These are phyloP conservation scores for Phytophthora aleatoria DNA, from an alignment of 352 stramenopile species.

Conservation along the genomic window DNA sequence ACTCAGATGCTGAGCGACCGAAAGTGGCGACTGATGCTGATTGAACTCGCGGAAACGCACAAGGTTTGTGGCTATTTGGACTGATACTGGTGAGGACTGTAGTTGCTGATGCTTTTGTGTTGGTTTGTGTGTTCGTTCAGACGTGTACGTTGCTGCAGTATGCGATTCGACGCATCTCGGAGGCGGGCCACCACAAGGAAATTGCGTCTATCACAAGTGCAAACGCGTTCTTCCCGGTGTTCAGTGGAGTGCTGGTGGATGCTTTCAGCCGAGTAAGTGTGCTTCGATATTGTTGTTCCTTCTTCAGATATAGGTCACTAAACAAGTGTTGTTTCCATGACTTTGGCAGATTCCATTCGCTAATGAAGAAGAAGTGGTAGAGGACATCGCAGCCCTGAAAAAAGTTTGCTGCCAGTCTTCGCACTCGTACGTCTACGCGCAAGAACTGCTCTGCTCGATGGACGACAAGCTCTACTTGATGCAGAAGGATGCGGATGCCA, in stretches of 20 bases:
- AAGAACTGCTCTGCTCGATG: constrained; percentile 76
- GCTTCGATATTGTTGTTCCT: not conserved
- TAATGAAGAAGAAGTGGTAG: constrained; percentile 76
- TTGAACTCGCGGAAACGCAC: constrained; percentile 85
- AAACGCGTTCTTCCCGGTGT: constrained; percentile 87
- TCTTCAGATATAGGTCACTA: constrained; percentile 3
- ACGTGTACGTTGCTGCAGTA: constrained; percentile 86
- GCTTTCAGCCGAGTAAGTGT: constrained; percentile 67
- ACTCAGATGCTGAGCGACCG: constrained; percentile 82
- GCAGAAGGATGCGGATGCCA: constrained; percentile 40
- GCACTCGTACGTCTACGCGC: constrained; percentile 84
- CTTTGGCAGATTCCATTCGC: constrained; percentile 75
- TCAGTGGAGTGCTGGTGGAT: constrained; percentile 81
- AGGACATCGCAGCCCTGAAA: constrained; percentile 73
- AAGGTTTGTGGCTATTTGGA: constrained; percentile 46
- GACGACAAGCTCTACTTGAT: constrained; percentile 71
- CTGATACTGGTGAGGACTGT: not conserved
- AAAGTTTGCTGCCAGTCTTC: constrained; percentile 88
- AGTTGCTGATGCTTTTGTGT: constrained; percentile 9
- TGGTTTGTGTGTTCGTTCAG: constrained; percentile 33
- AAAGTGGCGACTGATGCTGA: constrained; percentile 87
- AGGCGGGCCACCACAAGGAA: constrained; percentile 88
- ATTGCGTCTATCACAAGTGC: constrained; percentile 86
- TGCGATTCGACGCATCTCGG: constrained; percentile 84
- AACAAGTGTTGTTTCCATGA: not conserved